These are phyloP conservation scores for Trichoderma orchidacearum DNA, from an alignment of 495 filamentous ascomycete genomes.

Conservation along the genomic window DNA sequence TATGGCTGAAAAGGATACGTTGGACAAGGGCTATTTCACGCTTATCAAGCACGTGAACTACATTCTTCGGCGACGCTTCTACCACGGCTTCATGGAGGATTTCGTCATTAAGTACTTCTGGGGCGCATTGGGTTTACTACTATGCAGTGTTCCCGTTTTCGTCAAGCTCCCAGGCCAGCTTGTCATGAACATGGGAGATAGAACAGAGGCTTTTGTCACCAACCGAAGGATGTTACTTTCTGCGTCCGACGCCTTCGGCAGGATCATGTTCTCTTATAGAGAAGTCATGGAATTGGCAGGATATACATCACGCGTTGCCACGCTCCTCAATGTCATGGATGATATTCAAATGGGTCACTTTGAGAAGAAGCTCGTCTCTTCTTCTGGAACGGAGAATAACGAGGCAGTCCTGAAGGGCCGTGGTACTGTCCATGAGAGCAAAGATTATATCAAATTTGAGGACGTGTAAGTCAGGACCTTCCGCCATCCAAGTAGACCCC, in stretches of 20 bases:
- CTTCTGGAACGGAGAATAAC: slow-evolving; percentile 63
- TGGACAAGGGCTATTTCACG: slow-evolving; percentile 98
- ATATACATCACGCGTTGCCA: slow-evolving; percentile 84
- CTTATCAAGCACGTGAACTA: slow-evolving; percentile 98
- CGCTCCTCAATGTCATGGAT: slow-evolving; percentile 84
- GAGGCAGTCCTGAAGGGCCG: slow-evolving; percentile 66
- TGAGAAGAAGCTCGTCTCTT: slow-evolving; percentile 90
- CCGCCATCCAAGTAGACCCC: too few species aligned
- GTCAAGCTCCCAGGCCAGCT: slow-evolving; percentile 68
- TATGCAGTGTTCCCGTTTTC: slow-evolving; percentile 96
- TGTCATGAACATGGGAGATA: slow-evolving; percentile 68
- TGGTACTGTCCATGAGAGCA: slow-evolving; percentile 62
- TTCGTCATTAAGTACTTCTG: slow-evolving; percentile 99
- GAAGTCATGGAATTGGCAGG: slow-evolving; percentile 91
- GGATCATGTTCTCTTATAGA: slow-evolving; percentile 96
- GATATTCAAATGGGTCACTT: slow-evolving; percentile 81
- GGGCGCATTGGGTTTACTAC: slow-evolving; percentile 81
- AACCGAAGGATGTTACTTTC: slow-evolving; percentile 83
- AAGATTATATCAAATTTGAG: slow-evolving; percentile 65
- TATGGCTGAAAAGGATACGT: slow-evolving; percentile 89
- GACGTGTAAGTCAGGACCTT: slow-evolving; percentile 40
- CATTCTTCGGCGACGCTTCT: slow-evolving; percentile 75
- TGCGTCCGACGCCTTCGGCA: slow-evolving; percentile 89
- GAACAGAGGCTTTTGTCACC: slow-evolving; percentile 91
- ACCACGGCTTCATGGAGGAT: slow-evolving; percentile 97